phyloP scores from a whole-genome alignment of 2,329 filamentous ascomycete species.

The Decorospora gaudefroyi region DNA sequence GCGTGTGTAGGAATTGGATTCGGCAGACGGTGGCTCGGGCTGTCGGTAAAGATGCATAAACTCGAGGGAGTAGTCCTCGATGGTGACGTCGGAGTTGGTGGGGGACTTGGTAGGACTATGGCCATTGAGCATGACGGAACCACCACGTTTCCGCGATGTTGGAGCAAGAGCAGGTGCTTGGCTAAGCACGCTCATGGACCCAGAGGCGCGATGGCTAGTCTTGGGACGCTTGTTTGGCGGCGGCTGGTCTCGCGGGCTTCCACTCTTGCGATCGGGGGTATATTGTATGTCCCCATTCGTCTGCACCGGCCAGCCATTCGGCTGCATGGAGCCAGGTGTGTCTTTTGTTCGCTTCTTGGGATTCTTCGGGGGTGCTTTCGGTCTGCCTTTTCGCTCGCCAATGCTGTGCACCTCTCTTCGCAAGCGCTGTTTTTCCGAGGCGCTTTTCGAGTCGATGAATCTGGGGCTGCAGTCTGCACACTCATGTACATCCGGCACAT shows the following conservation, averaged over 20 bases:
- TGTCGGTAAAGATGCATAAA: constrained; percentile 77
- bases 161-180: constrained; percentile 68
- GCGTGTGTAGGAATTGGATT: constrained; percentile 78
- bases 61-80: constrained; percentile 72
- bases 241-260: constrained; percentile 57
- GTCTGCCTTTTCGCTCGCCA: constrained; percentile 67
- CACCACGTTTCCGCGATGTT: constrained; percentile 64
- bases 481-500: constrained; percentile 75
- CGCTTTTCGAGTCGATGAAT: constrained; percentile 71
- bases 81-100: constrained; percentile 66
- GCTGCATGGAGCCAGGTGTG: constrained; percentile 58
- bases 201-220: constrained; percentile 76
- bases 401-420: constrained; percentile 64
- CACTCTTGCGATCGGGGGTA: constrained; percentile 54
- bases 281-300: constrained; percentile 61
- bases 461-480: constrained; percentile 88
- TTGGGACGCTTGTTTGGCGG: constrained; percentile 79
- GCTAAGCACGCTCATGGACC: constrained; percentile 72
- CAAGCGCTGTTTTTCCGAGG: constrained; percentile 70
- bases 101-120: constrained; percentile 79
- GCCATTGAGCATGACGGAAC: constrained; percentile 62
- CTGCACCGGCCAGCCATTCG: constrained; percentile 66
- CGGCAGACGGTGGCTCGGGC: constrained; percentile 58
- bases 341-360: constrained; percentile 90
- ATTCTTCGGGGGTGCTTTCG: constrained; percentile 76